These are phyloP conservation scores for Cystoderma amianthinum DNA, from an alignment of 768 basidiomycete species.

Conservation along the genomic window DNA sequence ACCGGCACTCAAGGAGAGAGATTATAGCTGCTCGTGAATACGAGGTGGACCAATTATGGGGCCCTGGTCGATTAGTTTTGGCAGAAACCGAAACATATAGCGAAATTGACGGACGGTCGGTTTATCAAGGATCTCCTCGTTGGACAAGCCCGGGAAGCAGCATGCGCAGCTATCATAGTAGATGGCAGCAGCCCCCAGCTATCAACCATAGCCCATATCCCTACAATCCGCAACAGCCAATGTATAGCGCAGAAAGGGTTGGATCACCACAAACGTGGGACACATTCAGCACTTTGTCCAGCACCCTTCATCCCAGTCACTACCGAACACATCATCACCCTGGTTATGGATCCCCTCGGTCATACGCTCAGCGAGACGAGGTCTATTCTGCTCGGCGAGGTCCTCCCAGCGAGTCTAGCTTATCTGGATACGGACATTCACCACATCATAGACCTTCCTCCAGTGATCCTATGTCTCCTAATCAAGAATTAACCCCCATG, in stretches of 20 bases:
- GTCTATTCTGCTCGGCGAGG: neutral
- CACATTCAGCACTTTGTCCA: neutral
- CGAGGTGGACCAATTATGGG: neutral
- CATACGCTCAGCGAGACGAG: neutral
- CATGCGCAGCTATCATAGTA: neutral
- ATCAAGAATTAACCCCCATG: neutral
- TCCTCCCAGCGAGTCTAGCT: neutral
- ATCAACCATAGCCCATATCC: too few relatives aligned
- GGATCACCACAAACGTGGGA: neutral
- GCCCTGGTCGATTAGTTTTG: neutral
- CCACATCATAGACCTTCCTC: neutral
- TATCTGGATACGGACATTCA: neutral
- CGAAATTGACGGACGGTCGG: too few relatives aligned
- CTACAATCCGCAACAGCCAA: neutral
- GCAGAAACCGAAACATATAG: neutral
- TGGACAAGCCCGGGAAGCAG: too few relatives aligned
- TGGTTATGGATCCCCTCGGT: neutral
- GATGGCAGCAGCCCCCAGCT: too few relatives aligned
- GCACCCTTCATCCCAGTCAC: too few relatives aligned
- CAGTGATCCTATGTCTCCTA: neutral
- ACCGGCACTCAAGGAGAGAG: neutral
- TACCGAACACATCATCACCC: neutral
- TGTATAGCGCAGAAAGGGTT: neutral
- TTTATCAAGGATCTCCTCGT: too few relatives aligned
- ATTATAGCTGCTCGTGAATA: neutral